These are phyloP conservation scores for Neonectria sp. DNA, from an alignment of 2,329 filamentous ascomycete species.

Conservation along the genomic window DNA sequence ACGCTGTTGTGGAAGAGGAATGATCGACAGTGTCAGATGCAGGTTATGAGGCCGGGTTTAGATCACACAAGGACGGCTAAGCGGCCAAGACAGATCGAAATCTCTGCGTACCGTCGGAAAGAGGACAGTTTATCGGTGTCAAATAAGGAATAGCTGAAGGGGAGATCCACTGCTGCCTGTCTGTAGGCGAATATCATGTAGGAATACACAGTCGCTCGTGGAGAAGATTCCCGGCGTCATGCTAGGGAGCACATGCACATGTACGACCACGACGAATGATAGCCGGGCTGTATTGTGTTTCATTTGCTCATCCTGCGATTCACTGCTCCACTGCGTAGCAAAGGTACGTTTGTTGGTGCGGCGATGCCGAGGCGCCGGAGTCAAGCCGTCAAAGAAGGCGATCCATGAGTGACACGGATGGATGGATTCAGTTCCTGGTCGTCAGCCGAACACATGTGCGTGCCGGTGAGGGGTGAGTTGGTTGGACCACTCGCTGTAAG, in stretches of 20 bases:
- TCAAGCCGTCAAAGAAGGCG: background rate
- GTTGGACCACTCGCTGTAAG: constrained; percentile 25
- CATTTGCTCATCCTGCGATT: background rate
- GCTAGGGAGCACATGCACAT: constrained; percentile 20
- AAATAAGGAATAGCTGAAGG: constrained; percentile 26
- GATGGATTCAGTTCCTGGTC: constrained; percentile 16
- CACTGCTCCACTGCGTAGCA: constrained; percentile 16
- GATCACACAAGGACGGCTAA: constrained; percentile 21
- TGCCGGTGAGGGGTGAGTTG: constrained; percentile 24
- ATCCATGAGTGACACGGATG: constrained; percentile 3
- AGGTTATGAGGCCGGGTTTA: constrained; percentile 19
- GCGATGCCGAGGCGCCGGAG: constrained; percentile 9
- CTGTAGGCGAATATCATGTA: background rate
- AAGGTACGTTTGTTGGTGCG: constrained; percentile 4
- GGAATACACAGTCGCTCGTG: background rate
- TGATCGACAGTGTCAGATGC: constrained; percentile 23
- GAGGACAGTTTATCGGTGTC: constrained; percentile 12
- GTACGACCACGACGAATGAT: constrained; percentile 15
- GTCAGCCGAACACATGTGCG: constrained; percentile 2
- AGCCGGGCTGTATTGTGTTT: constrained; percentile 9
- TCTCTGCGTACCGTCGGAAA: background rate
- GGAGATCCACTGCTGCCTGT: background rate
- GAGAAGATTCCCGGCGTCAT: constrained; percentile 5
- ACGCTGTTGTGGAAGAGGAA: background rate
- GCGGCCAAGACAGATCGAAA: constrained; percentile 15